phyloP scores from a whole-genome alignment of 2,329 filamentous ascomycete genomes.

The Zymoseptoria passerinii region DNA sequence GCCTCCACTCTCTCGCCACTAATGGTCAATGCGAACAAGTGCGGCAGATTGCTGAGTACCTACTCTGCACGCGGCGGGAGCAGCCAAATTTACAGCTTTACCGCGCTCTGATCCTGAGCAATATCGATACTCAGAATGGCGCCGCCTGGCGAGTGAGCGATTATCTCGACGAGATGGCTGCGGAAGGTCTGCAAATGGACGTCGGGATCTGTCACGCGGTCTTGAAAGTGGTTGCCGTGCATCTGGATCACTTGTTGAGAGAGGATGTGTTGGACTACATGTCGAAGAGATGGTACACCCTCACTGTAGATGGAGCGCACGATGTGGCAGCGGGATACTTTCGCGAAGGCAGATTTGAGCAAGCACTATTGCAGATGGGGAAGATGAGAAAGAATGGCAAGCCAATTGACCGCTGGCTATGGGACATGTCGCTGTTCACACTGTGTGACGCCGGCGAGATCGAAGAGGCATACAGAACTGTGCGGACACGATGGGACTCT shows the following conservation, averaged over 20 bases:
- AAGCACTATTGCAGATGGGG: conserved; percentile 64
- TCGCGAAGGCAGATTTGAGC: conserved; percentile 73
- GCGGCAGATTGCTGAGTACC: conserved; percentile 45
- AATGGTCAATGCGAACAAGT: conserved; percentile 34
- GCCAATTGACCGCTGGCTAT: conserved; percentile 61
- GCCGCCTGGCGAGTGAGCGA: conserved; percentile 55
- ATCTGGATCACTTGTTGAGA: conserved; percentile 75
- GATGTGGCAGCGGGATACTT: conserved; percentile 65
- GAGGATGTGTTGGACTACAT: conserved; percentile 64
- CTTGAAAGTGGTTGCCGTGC: conserved; percentile 66
- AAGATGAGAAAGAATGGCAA: conserved; percentile 52
- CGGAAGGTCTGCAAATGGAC: conserved; percentile 54
- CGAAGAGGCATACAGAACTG: conserved; percentile 65
- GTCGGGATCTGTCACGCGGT: conserved; percentile 61
- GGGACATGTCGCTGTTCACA: conserved; percentile 66
- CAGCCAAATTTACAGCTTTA: conserved; percentile 55
- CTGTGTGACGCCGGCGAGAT: conserved; percentile 65
- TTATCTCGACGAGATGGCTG: conserved; percentile 66
- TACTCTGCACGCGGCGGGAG: conserved; percentile 50
- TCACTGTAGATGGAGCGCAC: conserved; percentile 55
- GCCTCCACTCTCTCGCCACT: conserved; percentile 36
- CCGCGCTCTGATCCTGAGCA: conserved; percentile 64
- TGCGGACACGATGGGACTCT: conserved; percentile 49
- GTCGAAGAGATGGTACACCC: conserved; percentile 61
- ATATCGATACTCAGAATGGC: conserved; percentile 55